Percentiles rank a stretch among this genome's conserved stretches.
These are phyloP conservation scores for Macrolepiota dolichaula DNA, from an alignment of 768 basidiomycete genomes.

Conservation along the genomic window DNA sequence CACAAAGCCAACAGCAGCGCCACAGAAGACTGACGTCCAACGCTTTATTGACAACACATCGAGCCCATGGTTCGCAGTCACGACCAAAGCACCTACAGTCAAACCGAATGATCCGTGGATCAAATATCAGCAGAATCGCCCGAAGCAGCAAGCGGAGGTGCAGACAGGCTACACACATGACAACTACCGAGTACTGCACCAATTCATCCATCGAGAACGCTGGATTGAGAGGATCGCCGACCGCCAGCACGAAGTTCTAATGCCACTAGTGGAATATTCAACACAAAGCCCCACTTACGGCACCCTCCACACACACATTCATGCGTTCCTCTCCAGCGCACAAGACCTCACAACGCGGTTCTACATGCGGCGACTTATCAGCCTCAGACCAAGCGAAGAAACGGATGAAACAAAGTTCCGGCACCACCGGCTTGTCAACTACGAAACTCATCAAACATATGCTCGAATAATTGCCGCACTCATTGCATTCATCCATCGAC, in stretches of 20 bases:
- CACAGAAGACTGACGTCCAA: background rate
- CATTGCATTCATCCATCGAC: background rate
- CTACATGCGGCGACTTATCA: conserved; percentile 10
- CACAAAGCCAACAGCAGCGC: no score
- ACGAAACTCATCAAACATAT: background rate
- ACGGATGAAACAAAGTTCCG: background rate
- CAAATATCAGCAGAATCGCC: background rate
- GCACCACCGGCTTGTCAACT: conserved; percentile 7
- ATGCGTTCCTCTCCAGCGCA: background rate
- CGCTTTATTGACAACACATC: conserved; percentile 2
- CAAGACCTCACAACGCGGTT: background rate
- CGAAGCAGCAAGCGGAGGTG: no score
- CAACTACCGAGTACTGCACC: conserved; percentile 5
- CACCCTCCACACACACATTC: background rate
- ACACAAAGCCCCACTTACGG: background rate
- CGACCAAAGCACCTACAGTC: background rate
- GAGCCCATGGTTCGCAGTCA: conserved; percentile 2
- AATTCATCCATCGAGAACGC: conserved; percentile 11
- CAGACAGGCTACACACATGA: background rate
- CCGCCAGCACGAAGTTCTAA: background rate
- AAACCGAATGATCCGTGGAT: background rate
- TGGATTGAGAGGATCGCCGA: conserved; percentile 1
- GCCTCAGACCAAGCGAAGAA: conserved; percentile 12
- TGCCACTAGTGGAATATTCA: background rate
- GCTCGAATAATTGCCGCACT: background rate